A percentile compares a stretch with the other conserved stretches of the same genome.
Conservation (phyloP, 2,329 filamentous ascomycete species). For the Clonostachys rosea region DNA sequence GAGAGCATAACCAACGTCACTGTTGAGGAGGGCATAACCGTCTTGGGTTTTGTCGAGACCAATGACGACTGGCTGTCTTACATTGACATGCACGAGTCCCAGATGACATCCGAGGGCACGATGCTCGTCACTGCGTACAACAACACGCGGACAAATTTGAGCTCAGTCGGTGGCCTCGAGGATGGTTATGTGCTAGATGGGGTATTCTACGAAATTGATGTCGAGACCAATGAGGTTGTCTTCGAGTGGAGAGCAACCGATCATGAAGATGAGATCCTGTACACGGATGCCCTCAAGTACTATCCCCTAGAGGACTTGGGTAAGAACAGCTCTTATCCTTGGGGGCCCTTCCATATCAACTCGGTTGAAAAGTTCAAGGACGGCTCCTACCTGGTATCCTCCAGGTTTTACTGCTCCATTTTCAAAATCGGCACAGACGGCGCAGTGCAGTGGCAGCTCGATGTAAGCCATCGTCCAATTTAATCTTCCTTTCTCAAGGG, state of each 20-base stretch:
- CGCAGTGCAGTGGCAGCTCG: constrained; percentile 13
- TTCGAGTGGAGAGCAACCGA: constrained; percentile 33
- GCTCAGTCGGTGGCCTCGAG: constrained; percentile 7
- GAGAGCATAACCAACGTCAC: constrained; percentile 4
- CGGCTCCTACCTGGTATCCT: constrained; percentile 11
- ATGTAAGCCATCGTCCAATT: constrained; percentile 4
- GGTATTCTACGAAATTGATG: constrained; percentile 34
- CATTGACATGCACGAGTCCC: constrained; percentile 3
- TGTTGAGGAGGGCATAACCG: constrained; percentile 17
- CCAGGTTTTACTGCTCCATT: constrained; percentile 6
- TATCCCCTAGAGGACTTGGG: constrained; percentile 3
- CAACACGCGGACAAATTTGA: constrained; percentile 9
- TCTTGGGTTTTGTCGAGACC: constrained; percentile 2
- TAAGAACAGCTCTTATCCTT: constrained; percentile 1
- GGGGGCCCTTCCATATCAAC: constrained; percentile 17
- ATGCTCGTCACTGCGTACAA: constrained; percentile 16
- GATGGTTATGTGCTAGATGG: constrained; percentile 17
- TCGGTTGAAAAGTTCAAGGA: constrained; percentile 13
- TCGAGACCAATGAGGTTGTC: constrained; percentile 27
- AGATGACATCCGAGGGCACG: constrained; percentile 3
- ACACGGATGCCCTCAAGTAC: neutral
- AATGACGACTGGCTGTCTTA: neutral
- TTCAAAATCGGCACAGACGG: constrained; percentile 6
- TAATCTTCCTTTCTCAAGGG: too few species aligned
- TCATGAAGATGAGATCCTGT: constrained; percentile 9